Evolutionary conservation across 371 early-diverging fungal species (phyloP).

Genomic region (Syncephalastrum contaminatum): DNA sequence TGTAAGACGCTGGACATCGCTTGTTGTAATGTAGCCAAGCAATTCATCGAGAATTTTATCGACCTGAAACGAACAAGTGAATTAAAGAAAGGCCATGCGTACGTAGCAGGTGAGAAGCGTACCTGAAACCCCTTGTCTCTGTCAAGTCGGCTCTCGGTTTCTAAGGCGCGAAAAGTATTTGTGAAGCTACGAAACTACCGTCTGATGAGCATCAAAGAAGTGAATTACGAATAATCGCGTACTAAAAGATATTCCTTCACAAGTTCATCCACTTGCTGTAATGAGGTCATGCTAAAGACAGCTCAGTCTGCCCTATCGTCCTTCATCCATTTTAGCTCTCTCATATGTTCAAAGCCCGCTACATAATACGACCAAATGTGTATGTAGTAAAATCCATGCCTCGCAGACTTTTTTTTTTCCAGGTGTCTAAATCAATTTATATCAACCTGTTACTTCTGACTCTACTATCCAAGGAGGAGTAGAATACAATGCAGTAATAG

Average conservation of each 20-base stretch:
- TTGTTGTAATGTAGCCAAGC: conserved; percentile 44
- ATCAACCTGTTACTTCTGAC: too few relatives aligned
- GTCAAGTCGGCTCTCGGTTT: conserved; percentile 56
- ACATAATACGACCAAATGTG: too few relatives aligned
- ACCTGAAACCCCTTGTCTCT: conserved; percentile 70
- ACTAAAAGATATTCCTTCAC: conserved; percentile 70
- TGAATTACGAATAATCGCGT: conserved; percentile 15
- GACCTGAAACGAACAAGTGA: conserved; percentile 31
- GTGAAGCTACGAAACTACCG: conserved; percentile 66
- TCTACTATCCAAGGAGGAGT: too few relatives aligned
- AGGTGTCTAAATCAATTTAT: too few relatives aligned
- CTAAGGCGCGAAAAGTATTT: conserved; percentile 61
- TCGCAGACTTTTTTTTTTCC: too few relatives aligned
- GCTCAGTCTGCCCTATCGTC: too few relatives aligned
- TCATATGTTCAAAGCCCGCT: too few relatives aligned
- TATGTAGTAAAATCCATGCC: too few relatives aligned
- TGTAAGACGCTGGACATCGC: conserved; percentile 58
- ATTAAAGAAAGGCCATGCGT: background rate
- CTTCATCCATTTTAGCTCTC: too few relatives aligned
- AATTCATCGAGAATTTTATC: conserved; percentile 70
- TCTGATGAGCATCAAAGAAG: background rate
- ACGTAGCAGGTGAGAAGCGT: conserved; percentile 3
- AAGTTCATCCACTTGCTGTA: conserved; percentile 67
- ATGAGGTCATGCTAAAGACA: conserved; percentile 51
- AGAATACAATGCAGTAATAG: too few relatives aligned